These are phyloP conservation scores for Cystobasidium slooffiae DNA, from an alignment of 1,284 basidiomycete species.

Conservation along the genomic window DNA sequence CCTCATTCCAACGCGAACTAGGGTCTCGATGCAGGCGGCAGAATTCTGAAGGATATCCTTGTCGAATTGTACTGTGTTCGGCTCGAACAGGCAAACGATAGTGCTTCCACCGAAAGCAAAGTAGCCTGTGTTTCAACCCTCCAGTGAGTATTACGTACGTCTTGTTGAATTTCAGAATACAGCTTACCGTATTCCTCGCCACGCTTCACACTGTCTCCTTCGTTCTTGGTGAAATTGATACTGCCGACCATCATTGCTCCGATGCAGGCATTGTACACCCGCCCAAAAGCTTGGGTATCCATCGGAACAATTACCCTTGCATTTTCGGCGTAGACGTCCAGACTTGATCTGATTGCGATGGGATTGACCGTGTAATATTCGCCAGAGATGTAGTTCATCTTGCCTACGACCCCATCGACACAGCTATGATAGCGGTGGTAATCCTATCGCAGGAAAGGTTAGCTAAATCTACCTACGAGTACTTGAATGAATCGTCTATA, in stretches of 20 bases:
- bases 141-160: background rate
- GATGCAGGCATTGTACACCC: constrained; percentile 74
- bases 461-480: background rate
- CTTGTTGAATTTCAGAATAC: background rate
- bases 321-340: constrained; percentile 96
- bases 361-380: constrained; percentile 91
- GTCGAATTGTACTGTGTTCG: constrained; percentile 80
- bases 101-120: constrained; percentile 93
- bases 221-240: constrained; percentile 80
- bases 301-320: constrained; percentile 85
- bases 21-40: constrained; percentile 55
- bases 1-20: constrained; percentile 76
- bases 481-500: background rate
- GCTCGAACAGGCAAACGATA: constrained; percentile 83
- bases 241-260: constrained; percentile 70
- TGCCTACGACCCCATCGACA: constrained; percentile 63
- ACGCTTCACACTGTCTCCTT: constrained; percentile 75
- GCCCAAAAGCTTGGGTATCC: constrained; percentile 80
- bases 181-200: constrained; percentile 77
- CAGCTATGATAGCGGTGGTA: constrained; percentile 75
- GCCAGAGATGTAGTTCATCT: constrained; percentile 76
- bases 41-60: constrained; percentile 59
- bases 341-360: constrained; percentile 56
- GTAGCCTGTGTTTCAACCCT: constrained; percentile 62
- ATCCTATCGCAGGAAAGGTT: constrained; percentile 61